Evolutionary conservation across 306 rosid genomes (phyloP).

Genomic region (Trifolium repens): DNA sequence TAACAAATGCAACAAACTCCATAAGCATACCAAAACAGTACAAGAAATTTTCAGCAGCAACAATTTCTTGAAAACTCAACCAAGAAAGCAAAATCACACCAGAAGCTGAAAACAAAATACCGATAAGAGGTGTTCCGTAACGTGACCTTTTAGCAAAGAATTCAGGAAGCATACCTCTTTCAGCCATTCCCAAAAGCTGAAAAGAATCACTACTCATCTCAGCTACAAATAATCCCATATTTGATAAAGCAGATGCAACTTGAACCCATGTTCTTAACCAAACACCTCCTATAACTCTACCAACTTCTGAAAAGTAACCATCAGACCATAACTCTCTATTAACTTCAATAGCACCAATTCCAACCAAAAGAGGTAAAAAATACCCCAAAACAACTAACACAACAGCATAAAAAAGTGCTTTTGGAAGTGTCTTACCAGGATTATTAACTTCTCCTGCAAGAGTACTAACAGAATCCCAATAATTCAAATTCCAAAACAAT

Average conservation of each 20-base stretch:
- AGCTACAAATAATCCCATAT: constrained; percentile 75
- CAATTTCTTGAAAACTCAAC: constrained; percentile 78
- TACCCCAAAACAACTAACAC: constrained; percentile 60
- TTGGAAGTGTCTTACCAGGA: constrained; percentile 66
- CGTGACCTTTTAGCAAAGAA: constrained; percentile 59
- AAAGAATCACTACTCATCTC: constrained; percentile 81
- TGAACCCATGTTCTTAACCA: constrained; percentile 71
- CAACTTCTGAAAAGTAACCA: constrained; percentile 72
- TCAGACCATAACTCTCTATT: constrained; percentile 56
- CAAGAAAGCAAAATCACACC: constrained; percentile 70
- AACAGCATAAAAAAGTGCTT: constrained; percentile 62
- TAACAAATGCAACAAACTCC: constrained; percentile 72
- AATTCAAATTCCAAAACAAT: constrained; percentile 78
- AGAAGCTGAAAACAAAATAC: constrained; percentile 71
- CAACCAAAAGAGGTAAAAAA: constrained; percentile 61
- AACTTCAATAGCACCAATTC: constrained; percentile 64
- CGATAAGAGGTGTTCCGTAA: constrained; percentile 61
- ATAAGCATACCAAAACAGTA: constrained; percentile 75
- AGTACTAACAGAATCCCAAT: constrained; percentile 74
- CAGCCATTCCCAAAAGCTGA: constrained; percentile 78
- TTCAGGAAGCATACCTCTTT: constrained; percentile 69
- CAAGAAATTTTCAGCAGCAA: constrained; percentile 69
- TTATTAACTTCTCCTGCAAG: constrained; percentile 70
- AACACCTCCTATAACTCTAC: constrained; percentile 57
- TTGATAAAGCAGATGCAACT: constrained; percentile 70